These are phyloP conservation scores for Zalerion maritima DNA, from an alignment of 495 filamentous ascomycete species.

Conservation along the genomic window DNA sequence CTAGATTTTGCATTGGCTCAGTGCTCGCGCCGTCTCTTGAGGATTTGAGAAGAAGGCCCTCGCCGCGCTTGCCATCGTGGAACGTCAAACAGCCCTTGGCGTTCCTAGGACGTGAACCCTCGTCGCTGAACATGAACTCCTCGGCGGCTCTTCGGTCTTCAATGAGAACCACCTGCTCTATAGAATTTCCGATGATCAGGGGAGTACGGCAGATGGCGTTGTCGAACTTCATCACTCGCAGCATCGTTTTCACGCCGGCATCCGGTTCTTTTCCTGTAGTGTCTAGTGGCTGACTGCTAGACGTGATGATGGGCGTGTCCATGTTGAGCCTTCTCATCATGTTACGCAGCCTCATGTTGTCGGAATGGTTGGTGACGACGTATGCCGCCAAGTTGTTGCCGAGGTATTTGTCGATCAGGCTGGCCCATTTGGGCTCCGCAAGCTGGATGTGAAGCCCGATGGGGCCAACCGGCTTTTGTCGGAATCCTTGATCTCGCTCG, in stretches of 20 bases:
- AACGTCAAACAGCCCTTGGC: slow-evolving; percentile 58
- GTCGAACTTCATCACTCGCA: slow-evolving; percentile 70
- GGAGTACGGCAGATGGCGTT: slow-evolving; percentile 62
- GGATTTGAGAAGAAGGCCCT: slow-evolving; percentile 49
- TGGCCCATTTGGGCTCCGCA: slow-evolving; percentile 67
- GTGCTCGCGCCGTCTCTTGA: slow-evolving; percentile 35
- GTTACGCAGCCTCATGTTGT: slow-evolving; percentile 44
- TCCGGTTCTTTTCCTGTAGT: slow-evolving; percentile 60
- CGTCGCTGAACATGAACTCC: slow-evolving; percentile 55
- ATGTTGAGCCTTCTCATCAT: slow-evolving; percentile 45
- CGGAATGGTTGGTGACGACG: slow-evolving; percentile 59
- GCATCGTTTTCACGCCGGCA: slow-evolving; percentile 51
- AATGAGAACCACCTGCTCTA: slow-evolving; percentile 77
- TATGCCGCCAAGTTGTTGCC: slow-evolving; percentile 55
- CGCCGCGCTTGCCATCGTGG: slow-evolving; percentile 38
- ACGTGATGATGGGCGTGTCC: slow-evolving; percentile 51
- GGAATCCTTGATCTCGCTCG: slow-evolving; percentile 48
- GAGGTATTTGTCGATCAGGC: slow-evolving; percentile 61
- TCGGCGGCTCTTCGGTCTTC: slow-evolving; percentile 48
- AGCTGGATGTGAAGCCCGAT: slow-evolving; percentile 63
- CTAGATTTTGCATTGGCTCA: slow-evolving; percentile 36
- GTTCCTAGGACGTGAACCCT: slow-evolving; percentile 44
- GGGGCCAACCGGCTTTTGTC: slow-evolving; percentile 64
- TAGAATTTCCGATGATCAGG: slow-evolving; percentile 64
- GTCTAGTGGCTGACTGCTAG: slow-evolving; percentile 41